Base-by-base conservation (phyloP, 495 filamentous ascomycete genomes). In the Podospora didyma region DNA sequence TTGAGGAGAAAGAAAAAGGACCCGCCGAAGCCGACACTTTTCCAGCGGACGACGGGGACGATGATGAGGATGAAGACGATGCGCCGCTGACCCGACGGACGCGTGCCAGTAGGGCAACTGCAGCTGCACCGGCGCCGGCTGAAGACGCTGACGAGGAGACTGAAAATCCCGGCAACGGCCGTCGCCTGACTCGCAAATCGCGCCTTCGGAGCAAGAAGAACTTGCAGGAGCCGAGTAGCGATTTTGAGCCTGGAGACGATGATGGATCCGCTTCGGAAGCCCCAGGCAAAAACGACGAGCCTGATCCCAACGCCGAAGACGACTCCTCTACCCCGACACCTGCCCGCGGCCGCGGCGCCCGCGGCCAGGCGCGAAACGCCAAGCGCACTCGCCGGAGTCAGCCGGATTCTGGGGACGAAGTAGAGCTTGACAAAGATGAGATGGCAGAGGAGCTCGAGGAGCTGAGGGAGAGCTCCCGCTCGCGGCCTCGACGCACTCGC, bases 221-320 rank as follows among this genome's bases (percentile, higher is more conserved):
- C 23, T 57, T 69, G 6, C 68, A 78, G 41, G 85, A 92, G 56
- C 87, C 88, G 16, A 90, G 87, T 62, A 94, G 89, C 67, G 92
- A 96, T 60, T 96, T 96, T 63, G 90, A 96, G 62, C 90, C 90
- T 7, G 81, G 80, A 7, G 83, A 85, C 49, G 86, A 86, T 6
- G 72, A 76, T 17, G 57, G 61, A 10, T 78, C 75, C 0, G 80
- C 46, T 9, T 75, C 73, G 14, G 79, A 81, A 35, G 65, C 64
- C 22, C 51, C 61, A 1, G 39, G 66, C 35, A 73, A 68, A 34
- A 67, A 66, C 3, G 48, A 59, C 20, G 53, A 58, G 7, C 62
- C 41, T 0, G 62, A 47, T n/a, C 68, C 54, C 21, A 65, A 61
- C 19, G 28, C 49, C 17, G 69, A 76, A 16, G 72, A 73, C 24